phyloP scores from a whole-genome alignment of 768 basidiomycete genomes.

The Psilocybe subaeruginosa region DNA sequence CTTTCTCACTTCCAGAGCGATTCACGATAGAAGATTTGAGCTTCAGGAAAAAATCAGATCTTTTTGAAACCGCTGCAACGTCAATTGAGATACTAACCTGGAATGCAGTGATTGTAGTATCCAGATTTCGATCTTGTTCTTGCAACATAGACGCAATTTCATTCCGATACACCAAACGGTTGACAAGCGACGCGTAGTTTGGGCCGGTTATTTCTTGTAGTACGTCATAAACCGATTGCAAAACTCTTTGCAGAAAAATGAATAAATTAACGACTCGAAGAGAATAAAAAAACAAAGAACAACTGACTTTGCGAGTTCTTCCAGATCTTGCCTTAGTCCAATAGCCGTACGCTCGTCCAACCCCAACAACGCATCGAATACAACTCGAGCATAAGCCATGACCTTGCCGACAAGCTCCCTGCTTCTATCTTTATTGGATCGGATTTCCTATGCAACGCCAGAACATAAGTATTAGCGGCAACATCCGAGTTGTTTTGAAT shows the following conservation, averaged over 20 bases:
- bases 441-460: slow-evolving; percentile 21
- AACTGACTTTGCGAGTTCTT: slow-evolving; percentile 21
- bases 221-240: slow-evolving; percentile 23
- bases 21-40: slow-evolving; percentile 20
- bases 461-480: neutral
- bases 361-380: slow-evolving; percentile 25
- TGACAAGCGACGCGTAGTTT: slow-evolving; percentile 18
- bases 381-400: slow-evolving; percentile 23
- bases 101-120: slow-evolving; percentile 30
- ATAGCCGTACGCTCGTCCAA: slow-evolving; percentile 10
- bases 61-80: neutral
- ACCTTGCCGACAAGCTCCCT: slow-evolving; percentile 28
- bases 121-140: slow-evolving; percentile 28
- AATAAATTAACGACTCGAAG: neutral
- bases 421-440: slow-evolving; percentile 23
- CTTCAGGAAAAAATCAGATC: slow-evolving; percentile 1
- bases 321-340: slow-evolving; percentile 24
- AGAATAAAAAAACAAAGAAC: neutral
- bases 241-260: slow-evolving; percentile 16
- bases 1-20: slow-evolving; percentile 1
- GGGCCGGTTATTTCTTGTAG: slow-evolving; percentile 16
- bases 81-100: slow-evolving; percentile 16
- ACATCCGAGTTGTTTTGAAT: too few species aligned
- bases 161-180: slow-evolving; percentile 21
- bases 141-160: slow-evolving; percentile 21